Evolutionary conservation across 2,329 filamentous ascomycete species (phyloP).

Genomic region (Calonectria pseudoreteaudii): DNA sequence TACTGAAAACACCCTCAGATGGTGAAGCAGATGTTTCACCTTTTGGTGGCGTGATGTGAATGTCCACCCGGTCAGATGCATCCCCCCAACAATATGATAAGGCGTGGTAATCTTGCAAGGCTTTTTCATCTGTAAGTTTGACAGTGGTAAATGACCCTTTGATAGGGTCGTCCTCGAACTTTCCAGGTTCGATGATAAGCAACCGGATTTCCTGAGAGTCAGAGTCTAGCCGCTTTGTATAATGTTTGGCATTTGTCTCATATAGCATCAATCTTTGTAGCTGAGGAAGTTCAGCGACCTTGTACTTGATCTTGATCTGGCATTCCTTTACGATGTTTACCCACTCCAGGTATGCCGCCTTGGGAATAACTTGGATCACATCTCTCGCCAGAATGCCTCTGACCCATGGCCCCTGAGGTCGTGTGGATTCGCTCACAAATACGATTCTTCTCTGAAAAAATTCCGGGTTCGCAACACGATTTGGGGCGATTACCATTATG

Average conservation of each 20-base stretch:
- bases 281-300: neutral
- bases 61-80: slow-evolving; percentile 7
- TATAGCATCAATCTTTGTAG: neutral
- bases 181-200: slow-evolving; percentile 20
- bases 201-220: slow-evolving; percentile 23
- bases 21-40: fast-evolving
- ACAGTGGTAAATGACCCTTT: slow-evolving; percentile 3
- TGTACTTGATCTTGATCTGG: slow-evolving; percentile 30
- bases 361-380: slow-evolving; percentile 28
- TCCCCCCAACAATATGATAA: slow-evolving; percentile 36
- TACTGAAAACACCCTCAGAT: neutral
- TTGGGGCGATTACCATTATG: slow-evolving; percentile 21
- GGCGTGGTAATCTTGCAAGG: slow-evolving; percentile 3
- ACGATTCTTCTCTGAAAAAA: slow-evolving; percentile 14
- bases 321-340: slow-evolving; percentile 31
- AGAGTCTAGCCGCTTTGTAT: neutral
- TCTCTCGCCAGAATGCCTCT: slow-evolving; percentile 26
- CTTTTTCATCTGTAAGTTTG: neutral
- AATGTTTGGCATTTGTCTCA: slow-evolving; percentile 9
- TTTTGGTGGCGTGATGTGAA: neutral
- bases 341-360: slow-evolving; percentile 33
- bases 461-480: slow-evolving; percentile 20
- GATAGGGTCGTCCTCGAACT: slow-evolving; percentile 25
- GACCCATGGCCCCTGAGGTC: slow-evolving; percentile 22
- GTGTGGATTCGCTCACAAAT: neutral